Evolutionary conservation across 441 rosid species (phyloP).

Genomic region (Kokia cookei): DNA sequence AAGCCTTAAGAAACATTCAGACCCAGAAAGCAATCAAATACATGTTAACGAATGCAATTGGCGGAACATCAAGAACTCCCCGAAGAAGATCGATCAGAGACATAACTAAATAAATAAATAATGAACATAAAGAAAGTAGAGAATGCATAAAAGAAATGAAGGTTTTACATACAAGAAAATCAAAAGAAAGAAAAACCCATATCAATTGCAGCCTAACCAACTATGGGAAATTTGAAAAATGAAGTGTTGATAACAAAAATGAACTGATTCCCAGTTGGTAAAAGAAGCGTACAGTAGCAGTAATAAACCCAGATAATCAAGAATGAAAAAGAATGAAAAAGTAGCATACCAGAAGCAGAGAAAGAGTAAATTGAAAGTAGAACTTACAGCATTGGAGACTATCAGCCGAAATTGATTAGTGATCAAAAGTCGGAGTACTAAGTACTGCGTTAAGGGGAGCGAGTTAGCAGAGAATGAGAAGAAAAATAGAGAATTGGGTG

Average conservation of each 20-base stretch:
- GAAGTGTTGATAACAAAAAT: background rate
- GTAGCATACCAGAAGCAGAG: background rate
- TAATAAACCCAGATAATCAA: background rate
- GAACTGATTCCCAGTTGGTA: background rate
- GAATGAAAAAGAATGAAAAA: background rate
- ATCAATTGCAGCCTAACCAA: background rate
- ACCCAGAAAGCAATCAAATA: background rate
- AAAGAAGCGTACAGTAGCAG: background rate
- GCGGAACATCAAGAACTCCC: background rate
- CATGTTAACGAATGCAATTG: background rate
- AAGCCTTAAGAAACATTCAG: background rate
- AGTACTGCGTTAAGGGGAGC: background rate
- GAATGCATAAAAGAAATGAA: background rate
- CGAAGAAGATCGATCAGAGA: background rate
- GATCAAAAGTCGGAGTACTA: background rate
- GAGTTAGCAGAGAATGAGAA: background rate
- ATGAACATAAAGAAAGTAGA: background rate
- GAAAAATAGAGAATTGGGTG: background rate
- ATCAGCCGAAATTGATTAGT: background rate
- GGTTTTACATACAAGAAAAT: background rate
- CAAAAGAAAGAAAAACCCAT: background rate
- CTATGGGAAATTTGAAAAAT: background rate
- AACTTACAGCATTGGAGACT: constrained; percentile 11
- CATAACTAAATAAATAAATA: background rate
- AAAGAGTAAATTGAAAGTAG: background rate